phyloP scores from a whole-genome alignment of 1,139 yeast species.

The Blastobotrys raffinosifermentans region DNA sequence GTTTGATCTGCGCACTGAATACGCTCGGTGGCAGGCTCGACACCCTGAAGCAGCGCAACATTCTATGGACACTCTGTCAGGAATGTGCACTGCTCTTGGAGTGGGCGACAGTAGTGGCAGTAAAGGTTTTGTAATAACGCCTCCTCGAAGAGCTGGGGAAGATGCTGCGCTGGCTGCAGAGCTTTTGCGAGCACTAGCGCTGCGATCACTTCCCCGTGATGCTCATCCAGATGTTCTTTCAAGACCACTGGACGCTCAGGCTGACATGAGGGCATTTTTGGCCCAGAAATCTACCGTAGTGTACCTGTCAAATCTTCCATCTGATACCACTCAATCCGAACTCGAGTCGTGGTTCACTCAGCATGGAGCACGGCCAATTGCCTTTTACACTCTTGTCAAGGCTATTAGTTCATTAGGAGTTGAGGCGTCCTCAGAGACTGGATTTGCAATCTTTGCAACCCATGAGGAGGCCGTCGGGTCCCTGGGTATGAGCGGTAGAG shows the following conservation, averaged over 20 bases:
- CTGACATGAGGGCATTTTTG: constrained; percentile 63
- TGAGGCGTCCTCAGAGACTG: constrained; percentile 42
- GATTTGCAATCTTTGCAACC: constrained; percentile 77
- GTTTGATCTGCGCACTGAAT: constrained; percentile 73
- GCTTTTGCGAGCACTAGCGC: constrained; percentile 47
- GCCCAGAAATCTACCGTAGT: constrained; percentile 73
- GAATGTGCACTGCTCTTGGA: constrained; percentile 55
- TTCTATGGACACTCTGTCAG: constrained; percentile 44
- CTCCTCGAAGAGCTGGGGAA: constrained; percentile 37
- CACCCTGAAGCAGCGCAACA: constrained; percentile 57
- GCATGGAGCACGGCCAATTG: constrained; percentile 78
- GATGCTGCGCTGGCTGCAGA: constrained; percentile 40
- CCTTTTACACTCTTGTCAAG: constrained; percentile 78
- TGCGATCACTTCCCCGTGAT: constrained; percentile 49
- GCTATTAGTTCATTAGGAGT: constrained; percentile 18
- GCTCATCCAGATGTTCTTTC: constrained; percentile 54
- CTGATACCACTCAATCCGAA: constrained; percentile 85
- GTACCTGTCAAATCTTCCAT: constrained; percentile 69
- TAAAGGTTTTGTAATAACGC: too few species aligned
- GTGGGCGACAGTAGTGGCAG: constrained; percentile 28
- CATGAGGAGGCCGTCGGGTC: constrained; percentile 86
- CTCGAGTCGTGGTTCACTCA: constrained; percentile 89
- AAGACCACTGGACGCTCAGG: constrained; percentile 66
- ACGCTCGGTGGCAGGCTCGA: constrained; percentile 61
- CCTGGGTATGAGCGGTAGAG: constrained; percentile 72